Percentiles rank a stretch among this genome's conserved stretches.
phyloP scores from a whole-genome alignment of 2,329 filamentous ascomycete species.

The Ophiocordyceps camponoti-saundersi region DNA sequence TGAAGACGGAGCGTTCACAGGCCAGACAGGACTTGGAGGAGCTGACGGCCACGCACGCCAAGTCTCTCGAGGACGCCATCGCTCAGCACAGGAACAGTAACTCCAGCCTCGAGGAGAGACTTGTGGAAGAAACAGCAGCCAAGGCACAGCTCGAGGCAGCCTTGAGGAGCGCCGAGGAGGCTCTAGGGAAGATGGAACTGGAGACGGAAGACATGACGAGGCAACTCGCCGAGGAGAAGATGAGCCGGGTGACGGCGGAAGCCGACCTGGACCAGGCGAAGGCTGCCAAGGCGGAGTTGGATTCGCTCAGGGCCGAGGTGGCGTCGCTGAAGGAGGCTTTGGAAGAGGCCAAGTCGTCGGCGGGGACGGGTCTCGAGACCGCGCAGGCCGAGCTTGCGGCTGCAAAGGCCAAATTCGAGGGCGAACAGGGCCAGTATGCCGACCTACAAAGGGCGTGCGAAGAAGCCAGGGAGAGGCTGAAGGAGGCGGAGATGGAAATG shows the following conservation, averaged over 20 bases:
- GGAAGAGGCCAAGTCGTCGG: constrained; percentile 21
- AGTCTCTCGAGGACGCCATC: constrained; percentile 22
- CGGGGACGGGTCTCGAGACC: constrained; percentile 15
- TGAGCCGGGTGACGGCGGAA: constrained; percentile 39
- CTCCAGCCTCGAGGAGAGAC: constrained; percentile 16
- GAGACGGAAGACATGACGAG: constrained; percentile 33
- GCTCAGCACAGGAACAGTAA: constrained; percentile 19
- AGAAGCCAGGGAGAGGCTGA: constrained; percentile 11
- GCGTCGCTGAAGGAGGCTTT: constrained; percentile 28
- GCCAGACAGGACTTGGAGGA: constrained; percentile 27
- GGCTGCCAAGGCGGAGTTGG: constrained; percentile 35
- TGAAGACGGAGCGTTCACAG: constrained; percentile 21
- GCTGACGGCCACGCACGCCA: constrained; percentile 17
- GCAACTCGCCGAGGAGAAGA: constrained; percentile 40
- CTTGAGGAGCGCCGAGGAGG: constrained; percentile 21
- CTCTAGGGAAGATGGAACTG: constrained; percentile 25
- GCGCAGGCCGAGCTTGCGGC: constrained; percentile 19
- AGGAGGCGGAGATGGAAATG: background rate
- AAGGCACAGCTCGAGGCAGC: constrained; percentile 18
- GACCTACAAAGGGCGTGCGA: no score
- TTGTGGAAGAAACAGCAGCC: constrained; percentile 17
- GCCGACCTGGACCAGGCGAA: constrained; percentile 42
- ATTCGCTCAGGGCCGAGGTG: constrained; percentile 33
- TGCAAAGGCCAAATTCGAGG: constrained; percentile 14
- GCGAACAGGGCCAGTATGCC: constrained; percentile 5